These are phyloP conservation scores for Ceratobasidium sp. DNA, from an alignment of 1,284 basidiomycete species.

Conservation along the genomic window DNA sequence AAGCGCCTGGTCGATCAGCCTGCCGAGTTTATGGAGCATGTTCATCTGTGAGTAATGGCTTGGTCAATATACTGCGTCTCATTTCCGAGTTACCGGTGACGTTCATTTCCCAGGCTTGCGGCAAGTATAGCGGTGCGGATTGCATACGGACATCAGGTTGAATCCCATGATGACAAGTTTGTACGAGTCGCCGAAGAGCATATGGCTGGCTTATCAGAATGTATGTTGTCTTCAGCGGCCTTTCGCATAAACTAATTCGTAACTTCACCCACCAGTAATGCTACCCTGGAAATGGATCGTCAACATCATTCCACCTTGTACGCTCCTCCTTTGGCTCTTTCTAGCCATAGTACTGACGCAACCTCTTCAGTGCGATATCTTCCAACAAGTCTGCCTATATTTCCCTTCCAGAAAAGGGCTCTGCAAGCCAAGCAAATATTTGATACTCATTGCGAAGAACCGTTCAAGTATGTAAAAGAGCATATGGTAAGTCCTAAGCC, in stretches of 20 bases:
- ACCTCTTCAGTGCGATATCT: background rate
- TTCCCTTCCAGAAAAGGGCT: background rate
- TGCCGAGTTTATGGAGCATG: background rate
- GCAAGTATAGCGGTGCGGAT: conserved; percentile 1
- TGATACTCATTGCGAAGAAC: background rate
- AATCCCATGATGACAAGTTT: conserved; percentile 3
- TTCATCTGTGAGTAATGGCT: conserved; percentile 7
- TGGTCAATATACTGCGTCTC: too few species aligned
- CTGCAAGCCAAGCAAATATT: background rate
- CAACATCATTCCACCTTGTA: conserved; percentile 5
- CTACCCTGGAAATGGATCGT: conserved; percentile 11
- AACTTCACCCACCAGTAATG: background rate
- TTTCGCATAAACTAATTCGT: background rate
- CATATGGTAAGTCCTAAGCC: background rate
- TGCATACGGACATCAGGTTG: conserved; percentile 7
- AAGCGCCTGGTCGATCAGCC: background rate
- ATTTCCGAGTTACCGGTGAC: too few species aligned
- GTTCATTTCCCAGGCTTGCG: background rate
- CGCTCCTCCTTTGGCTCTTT: background rate
- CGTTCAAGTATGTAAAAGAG: background rate
- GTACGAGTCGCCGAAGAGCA: conserved; percentile 3
- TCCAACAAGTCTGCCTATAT: background rate
- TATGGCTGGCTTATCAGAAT: conserved; percentile 2
- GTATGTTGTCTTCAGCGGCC: background rate
- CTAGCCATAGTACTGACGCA: background rate